These are phyloP conservation scores for Chalciporus chontae DNA, from an alignment of 768 basidiomycete species.

Conservation along the genomic window DNA sequence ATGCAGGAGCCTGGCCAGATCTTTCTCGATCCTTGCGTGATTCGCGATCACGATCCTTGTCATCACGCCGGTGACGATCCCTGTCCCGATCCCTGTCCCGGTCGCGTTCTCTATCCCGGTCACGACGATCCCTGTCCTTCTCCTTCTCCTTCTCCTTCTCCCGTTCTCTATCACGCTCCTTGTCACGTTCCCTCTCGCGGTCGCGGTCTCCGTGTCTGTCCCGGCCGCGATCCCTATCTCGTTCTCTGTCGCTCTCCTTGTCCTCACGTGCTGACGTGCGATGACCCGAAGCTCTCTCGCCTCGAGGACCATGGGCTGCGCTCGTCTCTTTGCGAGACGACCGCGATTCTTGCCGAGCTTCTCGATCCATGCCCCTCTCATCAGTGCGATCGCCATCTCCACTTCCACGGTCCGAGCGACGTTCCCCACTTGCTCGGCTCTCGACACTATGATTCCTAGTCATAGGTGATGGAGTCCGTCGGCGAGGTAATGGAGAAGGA, in stretches of 20 bases:
- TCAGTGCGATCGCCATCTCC: conserved; percentile 45
- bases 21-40: conserved; percentile 59
- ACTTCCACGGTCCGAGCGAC: conserved; percentile 50
- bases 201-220: conserved; percentile 47
- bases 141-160: conserved; percentile 38
- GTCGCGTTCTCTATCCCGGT: conserved; percentile 47
- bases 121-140: conserved; percentile 37
- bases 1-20: conserved; percentile 33
- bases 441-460: conserved; percentile 69
- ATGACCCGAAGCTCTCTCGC: conserved; percentile 45
- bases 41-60: conserved; percentile 64
- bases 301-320: conserved; percentile 50
- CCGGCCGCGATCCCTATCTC: conserved; percentile 44
- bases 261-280: conserved; percentile 33
- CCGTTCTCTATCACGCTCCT: conserved; percentile 42
- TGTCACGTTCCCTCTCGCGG: conserved; percentile 47
- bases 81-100: conserved; percentile 41
- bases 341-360: conserved; percentile 43
- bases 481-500: conserved; percentile 52
- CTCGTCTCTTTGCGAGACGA: conserved; percentile 42
- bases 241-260: conserved; percentile 15
- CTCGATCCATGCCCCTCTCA: conserved; percentile 53
- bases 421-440: conserved; percentile 68
- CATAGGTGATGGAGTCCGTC: conserved; percentile 62
- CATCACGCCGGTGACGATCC: conserved; percentile 52